These are phyloP conservation scores for Handroanthus guayacan DNA, from an alignment of 257 asterid species.

Conservation along the genomic window DNA sequence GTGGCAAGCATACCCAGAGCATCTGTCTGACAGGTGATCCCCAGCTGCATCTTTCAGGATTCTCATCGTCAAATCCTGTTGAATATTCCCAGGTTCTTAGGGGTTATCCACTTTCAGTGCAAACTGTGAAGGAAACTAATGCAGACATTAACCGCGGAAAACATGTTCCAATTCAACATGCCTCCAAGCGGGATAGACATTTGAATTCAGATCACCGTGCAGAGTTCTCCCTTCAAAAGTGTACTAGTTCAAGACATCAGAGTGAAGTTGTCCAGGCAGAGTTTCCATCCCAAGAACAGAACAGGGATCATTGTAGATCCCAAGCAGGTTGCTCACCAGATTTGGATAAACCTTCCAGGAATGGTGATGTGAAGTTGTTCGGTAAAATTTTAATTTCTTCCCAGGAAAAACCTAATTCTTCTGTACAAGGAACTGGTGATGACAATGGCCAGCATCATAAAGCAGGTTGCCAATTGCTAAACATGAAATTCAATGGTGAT, in stretches of 20 bases:
- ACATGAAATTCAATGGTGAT: constrained; percentile 48
- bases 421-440: constrained; percentile 41
- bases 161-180: constrained; percentile 42
- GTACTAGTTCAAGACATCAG: constrained; percentile 50
- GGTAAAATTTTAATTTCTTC: constrained; percentile 81
- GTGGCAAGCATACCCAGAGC: constrained; percentile 43
- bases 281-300: constrained; percentile 46
- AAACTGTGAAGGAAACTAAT: constrained; percentile 49
- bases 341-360: constrained; percentile 64
- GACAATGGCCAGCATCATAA: constrained; percentile 42
- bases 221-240: constrained; percentile 59
- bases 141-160: constrained; percentile 50
- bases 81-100: constrained; percentile 56
- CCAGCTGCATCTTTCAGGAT: constrained; percentile 46
- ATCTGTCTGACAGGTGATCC: constrained; percentile 42
- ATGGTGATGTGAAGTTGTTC: constrained; percentile 86
- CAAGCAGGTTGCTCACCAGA: constrained; percentile 56
- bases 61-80: constrained; percentile 45
- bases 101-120: constrained; percentile 60
- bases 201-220: constrained; percentile 39
- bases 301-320: constrained; percentile 41
- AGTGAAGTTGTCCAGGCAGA: constrained; percentile 44
- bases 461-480: constrained; percentile 46
- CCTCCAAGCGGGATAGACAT: constrained; percentile 45
- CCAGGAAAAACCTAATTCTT: constrained; percentile 54